These are phyloP conservation scores for Clavulina sp. DNA, from an alignment of 768 basidiomycete genomes.

Conservation along the genomic window DNA sequence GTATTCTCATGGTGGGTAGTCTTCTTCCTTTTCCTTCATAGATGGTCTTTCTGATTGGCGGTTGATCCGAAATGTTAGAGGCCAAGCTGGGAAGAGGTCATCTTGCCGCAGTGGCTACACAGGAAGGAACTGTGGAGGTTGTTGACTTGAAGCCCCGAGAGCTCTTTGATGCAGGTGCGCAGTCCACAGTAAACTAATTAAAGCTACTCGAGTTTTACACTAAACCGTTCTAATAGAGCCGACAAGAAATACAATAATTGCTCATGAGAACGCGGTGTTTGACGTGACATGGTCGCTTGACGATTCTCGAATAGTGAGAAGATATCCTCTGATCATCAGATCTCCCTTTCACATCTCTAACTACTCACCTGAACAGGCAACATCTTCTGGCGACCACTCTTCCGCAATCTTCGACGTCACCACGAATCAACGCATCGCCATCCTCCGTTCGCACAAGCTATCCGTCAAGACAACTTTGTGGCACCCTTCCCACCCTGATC, in stretches of 20 bases:
- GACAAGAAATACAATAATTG: neutral
- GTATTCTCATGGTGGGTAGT: neutral
- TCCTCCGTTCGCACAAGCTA: constrained; percentile 1
- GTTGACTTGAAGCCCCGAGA: neutral
- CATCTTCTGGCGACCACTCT: constrained; percentile 6
- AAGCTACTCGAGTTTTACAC: neutral
- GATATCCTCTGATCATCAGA: neutral
- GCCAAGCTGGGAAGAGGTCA: constrained; percentile 1
- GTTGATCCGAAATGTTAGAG: neutral
- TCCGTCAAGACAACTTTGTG: constrained; percentile 7
- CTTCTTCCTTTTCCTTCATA: neutral
- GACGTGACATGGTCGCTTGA: constrained; percentile 6
- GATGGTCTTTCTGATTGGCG: too few relatives aligned
- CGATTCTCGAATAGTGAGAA: constrained; percentile 5
- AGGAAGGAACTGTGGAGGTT: constrained; percentile 9
- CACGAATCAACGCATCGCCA: neutral
- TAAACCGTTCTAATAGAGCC: constrained; percentile 3
- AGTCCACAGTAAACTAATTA: neutral
- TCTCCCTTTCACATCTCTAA: neutral
- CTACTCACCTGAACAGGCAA: constrained; percentile 1
- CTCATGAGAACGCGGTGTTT: constrained; percentile 5
- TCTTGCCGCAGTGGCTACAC: constrained; percentile 4
- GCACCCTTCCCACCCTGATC: constrained; percentile 4
- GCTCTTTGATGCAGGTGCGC: neutral
- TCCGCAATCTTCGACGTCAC: constrained; percentile 5